Evolutionary conservation across 164 flowering plant genomes (phyloP).

Genomic region (Chimonanthus praecox): DNA sequence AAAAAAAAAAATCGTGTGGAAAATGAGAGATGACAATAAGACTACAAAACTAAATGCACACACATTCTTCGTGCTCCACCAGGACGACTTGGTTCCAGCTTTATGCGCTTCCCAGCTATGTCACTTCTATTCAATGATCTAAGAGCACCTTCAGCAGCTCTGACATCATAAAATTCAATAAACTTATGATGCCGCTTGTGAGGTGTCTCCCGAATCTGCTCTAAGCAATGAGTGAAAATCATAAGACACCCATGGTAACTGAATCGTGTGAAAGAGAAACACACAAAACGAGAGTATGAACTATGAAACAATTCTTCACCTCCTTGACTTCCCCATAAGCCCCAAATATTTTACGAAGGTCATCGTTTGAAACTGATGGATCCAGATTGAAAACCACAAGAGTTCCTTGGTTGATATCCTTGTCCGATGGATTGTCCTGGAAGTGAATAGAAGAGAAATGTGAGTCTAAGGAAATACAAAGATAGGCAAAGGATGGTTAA

Average conservation of each 20-base stretch:
- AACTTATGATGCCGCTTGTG: slow-evolving; percentile 95
- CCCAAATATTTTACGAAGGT: slow-evolving; percentile 81
- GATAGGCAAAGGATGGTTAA: slow-evolving; percentile 2
- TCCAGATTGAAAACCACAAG: slow-evolving; percentile 92
- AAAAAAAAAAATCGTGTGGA: not conserved
- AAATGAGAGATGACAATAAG: not conserved
- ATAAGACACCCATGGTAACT: slow-evolving; percentile 9
- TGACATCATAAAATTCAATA: slow-evolving; percentile 93
- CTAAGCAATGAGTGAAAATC: slow-evolving; percentile 15
- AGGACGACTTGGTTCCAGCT: slow-evolving; percentile 98
- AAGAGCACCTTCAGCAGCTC: slow-evolving; percentile 95
- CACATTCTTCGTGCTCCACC: slow-evolving; percentile 97
- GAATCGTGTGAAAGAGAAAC: not conserved
- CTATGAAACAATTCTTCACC: slow-evolving; percentile 34
- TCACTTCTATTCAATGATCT: slow-evolving; percentile 85
- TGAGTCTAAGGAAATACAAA: not conserved
- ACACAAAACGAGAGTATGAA: not conserved
- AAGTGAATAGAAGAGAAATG: slow-evolving; percentile 5
- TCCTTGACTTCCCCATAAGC: slow-evolving; percentile 94
- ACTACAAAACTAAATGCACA: slow-evolving; percentile 8
- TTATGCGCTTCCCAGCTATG: slow-evolving; percentile 95
- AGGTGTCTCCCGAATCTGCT: slow-evolving; percentile 96
- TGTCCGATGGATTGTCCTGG: slow-evolving; percentile 96
- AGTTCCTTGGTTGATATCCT: slow-evolving; percentile 96
- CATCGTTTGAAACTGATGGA: slow-evolving; percentile 90